Percentiles rank a stretch among this genome's conserved stretches.
Evolutionary conservation across 352 stramenopile genomes (phyloP).

Genomic region (Pythium sp.): DNA sequence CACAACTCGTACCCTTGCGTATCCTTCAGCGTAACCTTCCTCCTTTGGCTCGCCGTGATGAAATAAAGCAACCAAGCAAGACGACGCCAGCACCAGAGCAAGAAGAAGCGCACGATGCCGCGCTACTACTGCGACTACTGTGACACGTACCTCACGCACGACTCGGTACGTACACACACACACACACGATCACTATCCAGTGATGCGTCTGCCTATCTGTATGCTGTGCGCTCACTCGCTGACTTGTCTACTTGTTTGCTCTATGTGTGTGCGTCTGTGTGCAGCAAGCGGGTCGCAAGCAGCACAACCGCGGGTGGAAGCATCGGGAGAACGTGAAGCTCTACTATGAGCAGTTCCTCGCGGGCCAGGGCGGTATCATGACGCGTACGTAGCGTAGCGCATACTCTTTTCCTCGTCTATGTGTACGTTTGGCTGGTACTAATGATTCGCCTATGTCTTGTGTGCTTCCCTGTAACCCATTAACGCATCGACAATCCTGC

Average conservation of each 20-base stretch:
- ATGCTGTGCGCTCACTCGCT: neutral
- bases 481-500: conserved; percentile 3
- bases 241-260: conserved; percentile 6
- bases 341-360: conserved; percentile 90
- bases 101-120: conserved; percentile 52
- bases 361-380: conserved; percentile 75
- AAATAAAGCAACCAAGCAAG: conserved; percentile 1
- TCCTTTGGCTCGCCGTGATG: neutral
- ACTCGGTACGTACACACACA: conserved; percentile 64
- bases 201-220: neutral
- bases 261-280: conserved; percentile 6
- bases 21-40: neutral
- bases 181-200: too few species aligned
- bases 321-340: conserved; percentile 94
- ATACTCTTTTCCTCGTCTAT: neutral
- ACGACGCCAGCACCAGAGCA: neutral
- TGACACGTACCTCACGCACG: conserved; percentile 94
- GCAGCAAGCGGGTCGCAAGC: conserved; percentile 89
- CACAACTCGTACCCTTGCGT: neutral
- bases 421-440: neutral
- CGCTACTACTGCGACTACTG: conserved; percentile 95
- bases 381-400: conserved; percentile 40
- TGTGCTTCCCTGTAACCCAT: too few species aligned
- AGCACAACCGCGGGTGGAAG: conserved; percentile 95
- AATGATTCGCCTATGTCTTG: neutral